Evolutionary conservation across 2,329 filamentous ascomycete genomes (phyloP).

Genomic region (Clarireedia homoeocarpa): DNA sequence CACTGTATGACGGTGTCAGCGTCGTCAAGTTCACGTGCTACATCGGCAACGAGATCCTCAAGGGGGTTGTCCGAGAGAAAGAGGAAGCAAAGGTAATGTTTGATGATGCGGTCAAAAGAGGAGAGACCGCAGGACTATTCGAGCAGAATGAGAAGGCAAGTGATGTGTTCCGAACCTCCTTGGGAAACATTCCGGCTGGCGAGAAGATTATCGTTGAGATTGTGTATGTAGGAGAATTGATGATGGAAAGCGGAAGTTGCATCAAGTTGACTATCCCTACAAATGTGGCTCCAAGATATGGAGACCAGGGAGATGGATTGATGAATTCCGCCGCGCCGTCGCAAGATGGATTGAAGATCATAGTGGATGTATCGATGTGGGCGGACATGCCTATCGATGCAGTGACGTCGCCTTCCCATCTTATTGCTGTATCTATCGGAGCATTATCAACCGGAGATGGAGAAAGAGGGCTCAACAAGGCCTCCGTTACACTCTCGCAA

Average conservation of each 20-base stretch:
- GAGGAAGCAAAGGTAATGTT: slow-evolving; percentile 53
- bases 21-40: slow-evolving; percentile 61
- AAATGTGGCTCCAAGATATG: slow-evolving; percentile 59
- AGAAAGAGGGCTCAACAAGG: slow-evolving; percentile 46
- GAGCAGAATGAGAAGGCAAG: slow-evolving; percentile 51
- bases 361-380: slow-evolving; percentile 52
- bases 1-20: slow-evolving; percentile 64
- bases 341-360: slow-evolving; percentile 33
- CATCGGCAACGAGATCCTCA: slow-evolving; percentile 51
- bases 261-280: slow-evolving; percentile 61
- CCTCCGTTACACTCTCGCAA: slow-evolving; percentile 53
- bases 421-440: slow-evolving; percentile 57
- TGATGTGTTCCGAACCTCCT: slow-evolving; percentile 60
- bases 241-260: slow-evolving; percentile 60
- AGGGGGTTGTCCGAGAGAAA: slow-evolving; percentile 60
- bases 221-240: slow-evolving; percentile 61
- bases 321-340: not conserved
- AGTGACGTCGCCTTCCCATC: slow-evolving; percentile 60
- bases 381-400: slow-evolving; percentile 48
- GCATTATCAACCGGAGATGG: slow-evolving; percentile 40
- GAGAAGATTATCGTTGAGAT: slow-evolving; percentile 52
- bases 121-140: slow-evolving; percentile 57
- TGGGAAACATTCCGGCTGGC: slow-evolving; percentile 58
- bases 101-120: slow-evolving; percentile 46
- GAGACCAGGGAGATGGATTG: slow-evolving; percentile 35